Evolutionary conservation across 345 rosid species (phyloP), one percentile per base, ranked within the genome.

Genomic region (Gossypioides kirkii): DNA sequence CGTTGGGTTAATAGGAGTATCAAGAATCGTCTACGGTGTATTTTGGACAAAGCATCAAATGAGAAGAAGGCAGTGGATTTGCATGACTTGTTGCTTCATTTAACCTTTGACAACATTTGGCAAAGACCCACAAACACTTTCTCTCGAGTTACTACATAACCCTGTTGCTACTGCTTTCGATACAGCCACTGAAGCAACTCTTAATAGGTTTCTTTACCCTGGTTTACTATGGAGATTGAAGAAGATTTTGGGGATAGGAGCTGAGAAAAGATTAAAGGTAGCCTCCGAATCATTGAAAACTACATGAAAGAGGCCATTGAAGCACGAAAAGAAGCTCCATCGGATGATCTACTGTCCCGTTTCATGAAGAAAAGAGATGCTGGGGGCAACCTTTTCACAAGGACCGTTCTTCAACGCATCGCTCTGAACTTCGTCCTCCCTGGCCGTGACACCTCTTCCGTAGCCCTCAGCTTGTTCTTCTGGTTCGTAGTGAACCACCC

Each of bases 101-200:
- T 93, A 16, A 93, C 98, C 10, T 93, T 93, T 68, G 98, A 93
- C 76, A 93, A 93, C 74, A 91, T 93, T 38, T 70, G 98, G 97
- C 0, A 89, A 88, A 78, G 98, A 93, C 72, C 98, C 97, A 0
- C 88, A 87, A 70, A 91, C 97, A 0, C 82, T 93, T 9, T 89
- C 97, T 1, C 81, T 83, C 2, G 97, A 82, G 2, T 77, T 93
- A 13, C 91, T 94, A 13, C 93, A 87, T 26, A 93, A 89, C 72
- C 90, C 94, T 0, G 91, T 93, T n/a, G 76, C 98, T 0, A 22
- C 76, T 0, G 92, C 98, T 0, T 93, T 93, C 26, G 98, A 93
- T 43, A 86, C 86, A 0, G 98, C 98, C 13, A 93, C 98, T 0
- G 98, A 91, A 63, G 92, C 97, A 32, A 93, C 97, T 11, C 86